Conservation (phyloP, 2,329 filamentous ascomycete genomes). For the Penicillium decumbens region DNA sequence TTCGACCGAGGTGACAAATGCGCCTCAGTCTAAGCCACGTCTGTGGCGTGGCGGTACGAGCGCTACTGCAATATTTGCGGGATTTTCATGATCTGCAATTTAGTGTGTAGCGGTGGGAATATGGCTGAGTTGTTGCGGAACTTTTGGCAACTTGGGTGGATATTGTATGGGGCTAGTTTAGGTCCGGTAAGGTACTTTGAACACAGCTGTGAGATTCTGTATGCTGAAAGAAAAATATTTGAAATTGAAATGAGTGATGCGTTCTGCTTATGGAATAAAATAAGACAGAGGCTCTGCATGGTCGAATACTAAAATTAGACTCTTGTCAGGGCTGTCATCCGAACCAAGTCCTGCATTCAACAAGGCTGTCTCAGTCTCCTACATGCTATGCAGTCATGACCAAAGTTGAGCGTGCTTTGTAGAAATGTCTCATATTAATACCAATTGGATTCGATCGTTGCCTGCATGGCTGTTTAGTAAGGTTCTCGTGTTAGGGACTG, state of each 20-base stretch:
- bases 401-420: background rate
- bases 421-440: conserved; percentile 10
- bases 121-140: background rate
- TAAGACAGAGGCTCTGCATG: too few species aligned
- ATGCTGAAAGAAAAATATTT: too few species aligned
- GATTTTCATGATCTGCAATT: background rate
- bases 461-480: background rate
- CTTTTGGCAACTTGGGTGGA: background rate
- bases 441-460: conserved; percentile 2
- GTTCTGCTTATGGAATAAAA: too few species aligned
- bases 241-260: too few species aligned
- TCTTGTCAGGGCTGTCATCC: too few species aligned
- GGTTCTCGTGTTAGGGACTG: conserved; percentile 4
- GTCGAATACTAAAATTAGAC: too few species aligned
- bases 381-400: background rate
- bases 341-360: too few species aligned
- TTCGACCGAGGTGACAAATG: background rate
- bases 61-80: background rate
- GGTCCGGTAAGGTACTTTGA: too few species aligned
- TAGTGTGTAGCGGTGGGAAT: background rate
- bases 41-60: background rate
- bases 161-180: too few species aligned
- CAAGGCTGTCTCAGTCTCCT: background rate
- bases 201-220: too few species aligned
- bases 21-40: background rate